These are phyloP conservation scores for Cyclostephanos tholiformis DNA, from an alignment of 108 stramenopile genomes.

Conservation along the genomic window DNA sequence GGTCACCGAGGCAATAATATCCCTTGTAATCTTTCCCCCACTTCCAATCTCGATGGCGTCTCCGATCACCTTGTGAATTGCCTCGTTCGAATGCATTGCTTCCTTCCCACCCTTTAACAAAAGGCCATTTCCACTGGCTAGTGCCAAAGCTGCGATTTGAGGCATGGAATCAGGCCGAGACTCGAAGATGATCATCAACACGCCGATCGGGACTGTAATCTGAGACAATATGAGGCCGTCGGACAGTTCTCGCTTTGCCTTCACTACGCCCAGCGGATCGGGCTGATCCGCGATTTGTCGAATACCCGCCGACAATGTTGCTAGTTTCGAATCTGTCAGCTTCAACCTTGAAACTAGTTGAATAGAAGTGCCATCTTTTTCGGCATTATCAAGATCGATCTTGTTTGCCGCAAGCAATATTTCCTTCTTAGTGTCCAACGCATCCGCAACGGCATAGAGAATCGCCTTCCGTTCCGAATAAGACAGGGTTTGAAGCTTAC, in stretches of 20 bases:
- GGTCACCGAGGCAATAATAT: slow-evolving; percentile 92
- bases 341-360: slow-evolving; percentile 84
- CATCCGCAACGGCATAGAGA: slow-evolving; percentile 81
- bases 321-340: slow-evolving; percentile 87
- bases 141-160: slow-evolving; percentile 96
- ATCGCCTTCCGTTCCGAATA: slow-evolving; percentile 75
- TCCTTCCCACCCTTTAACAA: slow-evolving; percentile 98
- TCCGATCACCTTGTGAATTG: slow-evolving; percentile 87
- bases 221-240: slow-evolving; percentile 90
- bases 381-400: slow-evolving; percentile 85
- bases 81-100: slow-evolving; percentile 88
- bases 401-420: slow-evolving; percentile 84
- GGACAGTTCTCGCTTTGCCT: slow-evolving; percentile 84
- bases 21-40: slow-evolving; percentile 76
- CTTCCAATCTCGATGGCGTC: slow-evolving; percentile 90
- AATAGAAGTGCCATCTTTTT: slow-evolving; percentile 64
- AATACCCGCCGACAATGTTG: slow-evolving; percentile 87
- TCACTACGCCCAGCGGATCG: slow-evolving; percentile 84
- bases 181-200: slow-evolving; percentile 98
- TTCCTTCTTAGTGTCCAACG: slow-evolving; percentile 63
- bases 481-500: slow-evolving; percentile 79
- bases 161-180: slow-evolving; percentile 97
- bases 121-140: slow-evolving; percentile 95
- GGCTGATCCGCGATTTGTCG: slow-evolving; percentile 71
- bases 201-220: slow-evolving; percentile 95